Evolutionary conservation across 148 eudicot species (phyloP).

Genomic region (Drosera capensis): DNA sequence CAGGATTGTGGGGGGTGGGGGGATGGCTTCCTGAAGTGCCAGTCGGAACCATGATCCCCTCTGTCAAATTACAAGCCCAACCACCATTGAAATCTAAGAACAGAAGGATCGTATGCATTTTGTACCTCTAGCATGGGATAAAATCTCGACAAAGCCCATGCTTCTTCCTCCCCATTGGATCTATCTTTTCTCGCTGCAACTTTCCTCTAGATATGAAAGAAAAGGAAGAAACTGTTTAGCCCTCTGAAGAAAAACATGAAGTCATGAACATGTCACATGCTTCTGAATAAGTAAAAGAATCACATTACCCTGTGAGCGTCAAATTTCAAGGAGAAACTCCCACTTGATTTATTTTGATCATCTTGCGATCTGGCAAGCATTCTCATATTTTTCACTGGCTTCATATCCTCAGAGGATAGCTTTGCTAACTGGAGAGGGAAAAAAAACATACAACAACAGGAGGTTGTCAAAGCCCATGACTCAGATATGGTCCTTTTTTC

Average conservation of each 20-base stretch:
- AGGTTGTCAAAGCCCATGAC: too few species aligned
- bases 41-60: not conserved
- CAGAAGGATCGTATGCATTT: not conserved
- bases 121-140: slow-evolving; percentile 88
- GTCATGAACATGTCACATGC: not conserved
- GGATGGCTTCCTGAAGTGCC: too few species aligned
- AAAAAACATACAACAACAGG: not conserved
- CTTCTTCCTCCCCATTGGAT: slow-evolving; percentile 63
- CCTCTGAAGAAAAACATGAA: not conserved
- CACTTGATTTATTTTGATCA: slow-evolving; percentile 31
- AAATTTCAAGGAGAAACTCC: slow-evolving; percentile 79
- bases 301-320: slow-evolving; percentile 64
- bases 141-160: slow-evolving; percentile 82
- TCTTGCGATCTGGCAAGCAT: slow-evolving; percentile 50
- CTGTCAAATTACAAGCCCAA: not conserved
- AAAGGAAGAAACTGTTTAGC: slow-evolving; percentile 1
- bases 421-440: slow-evolving; percentile 54
- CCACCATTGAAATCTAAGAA: not conserved
- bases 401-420: slow-evolving; percentile 61
- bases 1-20: too few species aligned
- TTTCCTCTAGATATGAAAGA: slow-evolving; percentile 37
- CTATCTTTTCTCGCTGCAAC: slow-evolving; percentile 76
- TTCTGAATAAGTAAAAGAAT: not conserved
- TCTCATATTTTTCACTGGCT: slow-evolving; percentile 71
- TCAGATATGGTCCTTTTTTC: not conserved